Evolutionary conservation across 805 yeast species (phyloP).

Genomic region (Lachancea kluyveri): DNA sequence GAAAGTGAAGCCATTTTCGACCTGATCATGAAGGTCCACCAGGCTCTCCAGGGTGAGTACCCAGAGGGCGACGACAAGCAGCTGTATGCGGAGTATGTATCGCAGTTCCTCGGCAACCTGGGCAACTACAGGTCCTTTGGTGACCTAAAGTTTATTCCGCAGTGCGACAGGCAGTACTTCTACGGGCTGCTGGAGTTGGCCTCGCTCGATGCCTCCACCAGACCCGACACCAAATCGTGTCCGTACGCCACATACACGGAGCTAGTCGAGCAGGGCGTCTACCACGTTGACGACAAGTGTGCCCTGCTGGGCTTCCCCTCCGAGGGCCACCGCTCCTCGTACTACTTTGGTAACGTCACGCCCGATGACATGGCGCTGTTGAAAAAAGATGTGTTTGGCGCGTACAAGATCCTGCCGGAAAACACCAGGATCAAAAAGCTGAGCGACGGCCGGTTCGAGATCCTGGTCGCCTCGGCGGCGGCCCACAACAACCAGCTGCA

Average conservation of each 20-base stretch:
- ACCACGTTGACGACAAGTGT: slow-evolving; percentile 39
- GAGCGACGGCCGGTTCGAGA: slow-evolving; percentile 41
- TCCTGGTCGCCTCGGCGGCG: slow-evolving; percentile 62
- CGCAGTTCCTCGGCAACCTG: slow-evolving; percentile 66
- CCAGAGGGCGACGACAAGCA: slow-evolving; percentile 33
- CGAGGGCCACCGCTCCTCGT: slow-evolving; percentile 67
- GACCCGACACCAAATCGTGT: slow-evolving; percentile 20
- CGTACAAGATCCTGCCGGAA: slow-evolving; percentile 45
- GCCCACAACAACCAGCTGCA: slow-evolving; percentile 39
- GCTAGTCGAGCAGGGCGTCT: slow-evolving; percentile 44
- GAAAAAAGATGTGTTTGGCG: slow-evolving; percentile 36
- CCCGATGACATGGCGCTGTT: slow-evolving; percentile 59
- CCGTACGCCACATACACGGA: slow-evolving; percentile 24
- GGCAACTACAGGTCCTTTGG: slow-evolving; percentile 87
- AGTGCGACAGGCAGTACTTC: slow-evolving; percentile 43
- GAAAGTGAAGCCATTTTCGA: slow-evolving; percentile 76
- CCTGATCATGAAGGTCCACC: slow-evolving; percentile 55
- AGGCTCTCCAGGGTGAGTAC: slow-evolving; percentile 42
- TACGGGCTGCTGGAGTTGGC: slow-evolving; percentile 24
- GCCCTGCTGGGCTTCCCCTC: slow-evolving; percentile 73
- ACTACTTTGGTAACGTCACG: slow-evolving; percentile 54
- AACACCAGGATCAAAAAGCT: slow-evolving; percentile 69
- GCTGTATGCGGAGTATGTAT: slow-evolving; percentile 61
- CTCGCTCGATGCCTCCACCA: slow-evolving; percentile 37
- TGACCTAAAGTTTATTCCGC: slow-evolving; percentile 79